Conservation (phyloP, 129 eudicot species). For the Pittosporum tobira region DNA sequence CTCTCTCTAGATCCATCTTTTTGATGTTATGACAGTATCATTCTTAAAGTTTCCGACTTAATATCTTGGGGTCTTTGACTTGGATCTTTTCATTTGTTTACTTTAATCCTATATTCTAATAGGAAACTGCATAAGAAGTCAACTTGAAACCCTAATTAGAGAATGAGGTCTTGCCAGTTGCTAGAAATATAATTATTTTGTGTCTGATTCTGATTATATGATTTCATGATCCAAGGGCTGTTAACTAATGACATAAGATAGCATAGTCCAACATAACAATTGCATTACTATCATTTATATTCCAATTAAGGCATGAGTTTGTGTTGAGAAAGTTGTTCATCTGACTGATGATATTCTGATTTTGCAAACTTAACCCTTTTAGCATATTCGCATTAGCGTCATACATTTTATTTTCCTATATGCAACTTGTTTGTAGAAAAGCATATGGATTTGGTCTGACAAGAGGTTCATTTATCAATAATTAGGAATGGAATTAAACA, state of each 20-base stretch:
- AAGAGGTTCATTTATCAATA: conserved; percentile 2
- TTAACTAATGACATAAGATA: no score
- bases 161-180: no score
- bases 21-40: not conserved
- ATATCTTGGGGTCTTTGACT: not conserved
- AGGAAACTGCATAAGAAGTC: not conserved
- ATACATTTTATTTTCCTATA: not conserved
- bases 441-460: conserved; percentile 1
- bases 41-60: not conserved
- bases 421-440: no score
- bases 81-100: not conserved
- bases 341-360: no score
- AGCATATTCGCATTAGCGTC: no score
- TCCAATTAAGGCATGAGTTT: no score
- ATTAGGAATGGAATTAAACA: conserved; percentile 92
- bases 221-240: no score
- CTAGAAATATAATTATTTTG: no score
- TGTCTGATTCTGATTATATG: no score
- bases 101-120: not conserved
- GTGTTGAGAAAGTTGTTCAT: not conserved
- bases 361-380: no score
- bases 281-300: no score
- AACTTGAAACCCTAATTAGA: not conserved
- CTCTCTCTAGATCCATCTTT: conserved; percentile 10
- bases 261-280: no score